These are phyloP conservation scores for Fusarium sp. DNA, from an alignment of 2,329 filamentous ascomycete genomes.

Conservation along the genomic window DNA sequence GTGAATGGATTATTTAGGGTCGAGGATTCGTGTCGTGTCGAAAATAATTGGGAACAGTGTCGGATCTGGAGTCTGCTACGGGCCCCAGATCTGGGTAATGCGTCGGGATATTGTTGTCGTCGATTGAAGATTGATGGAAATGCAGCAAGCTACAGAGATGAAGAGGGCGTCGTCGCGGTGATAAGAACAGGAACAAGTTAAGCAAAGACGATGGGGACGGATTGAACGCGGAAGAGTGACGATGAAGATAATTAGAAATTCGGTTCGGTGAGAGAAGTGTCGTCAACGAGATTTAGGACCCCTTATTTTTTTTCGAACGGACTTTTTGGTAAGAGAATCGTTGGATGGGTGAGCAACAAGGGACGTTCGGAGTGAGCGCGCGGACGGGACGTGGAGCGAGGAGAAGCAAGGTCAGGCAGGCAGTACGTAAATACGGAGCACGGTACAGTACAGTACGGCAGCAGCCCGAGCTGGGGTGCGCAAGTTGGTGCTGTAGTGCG, in stretches of 20 bases:
- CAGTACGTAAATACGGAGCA: constrained; percentile 43
- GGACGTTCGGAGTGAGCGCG: constrained; percentile 40
- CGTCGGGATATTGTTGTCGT: constrained; percentile 29
- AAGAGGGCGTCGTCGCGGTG: constrained; percentile 35
- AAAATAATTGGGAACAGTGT: constrained; percentile 19
- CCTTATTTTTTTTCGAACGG: constrained; percentile 42
- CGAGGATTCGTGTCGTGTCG: constrained; percentile 25
- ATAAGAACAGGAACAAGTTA: constrained; percentile 26
- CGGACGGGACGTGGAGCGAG: constrained; percentile 37
- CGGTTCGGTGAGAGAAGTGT: constrained; percentile 26
- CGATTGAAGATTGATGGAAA: constrained; percentile 26
- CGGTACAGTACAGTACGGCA: constrained; percentile 29
- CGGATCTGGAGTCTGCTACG: constrained; percentile 40
- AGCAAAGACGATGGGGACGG: constrained; percentile 10
- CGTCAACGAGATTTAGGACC: constrained; percentile 36
- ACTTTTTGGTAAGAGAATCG: constrained; percentile 34
- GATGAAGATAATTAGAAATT: constrained; percentile 12
- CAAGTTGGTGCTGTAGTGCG: constrained; percentile 10
- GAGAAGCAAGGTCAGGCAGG: constrained; percentile 21
- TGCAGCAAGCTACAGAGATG: constrained; percentile 28
- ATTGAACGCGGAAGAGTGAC: constrained; percentile 7
- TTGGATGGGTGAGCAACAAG: constrained; percentile 43
- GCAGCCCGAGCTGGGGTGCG: constrained; percentile 21
- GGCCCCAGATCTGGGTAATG: constrained; percentile 39
- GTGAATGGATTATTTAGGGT: constrained; percentile 41